Conservation (phyloP, 345 rosid species). For the Citrus sinensis region DVS_A1.0 CM039163.1:43123001-43123500, state of each 20-base stretch:
- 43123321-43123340: conserved; percentile 62
- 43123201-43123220: conserved; percentile 27
- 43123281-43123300: conserved; percentile 61
- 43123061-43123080: conserved; percentile 7
- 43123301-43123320: conserved; percentile 41
- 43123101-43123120: conserved; percentile 14
- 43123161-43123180: neutral
- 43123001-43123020: conserved; percentile 5
- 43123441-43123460: no score
- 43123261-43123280: conserved; percentile 64
- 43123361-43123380: conserved; percentile 62
- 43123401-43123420: neutral
- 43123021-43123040: conserved; percentile 5
- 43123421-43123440: neutral
- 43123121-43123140: neutral
- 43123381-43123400: conserved; percentile 88
- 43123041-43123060: neutral
- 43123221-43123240: conserved; percentile 40
- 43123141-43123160: neutral
- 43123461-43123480: neutral
- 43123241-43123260: conserved; percentile 55
- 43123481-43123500: neutral
- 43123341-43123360: conserved; percentile 39
- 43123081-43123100: conserved; percentile 47
- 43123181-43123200: no score